phyloP scores from a whole-genome alignment of 495 filamentous ascomycete genomes.

The Aspergillus sclerotiicarbonarius region DNA sequence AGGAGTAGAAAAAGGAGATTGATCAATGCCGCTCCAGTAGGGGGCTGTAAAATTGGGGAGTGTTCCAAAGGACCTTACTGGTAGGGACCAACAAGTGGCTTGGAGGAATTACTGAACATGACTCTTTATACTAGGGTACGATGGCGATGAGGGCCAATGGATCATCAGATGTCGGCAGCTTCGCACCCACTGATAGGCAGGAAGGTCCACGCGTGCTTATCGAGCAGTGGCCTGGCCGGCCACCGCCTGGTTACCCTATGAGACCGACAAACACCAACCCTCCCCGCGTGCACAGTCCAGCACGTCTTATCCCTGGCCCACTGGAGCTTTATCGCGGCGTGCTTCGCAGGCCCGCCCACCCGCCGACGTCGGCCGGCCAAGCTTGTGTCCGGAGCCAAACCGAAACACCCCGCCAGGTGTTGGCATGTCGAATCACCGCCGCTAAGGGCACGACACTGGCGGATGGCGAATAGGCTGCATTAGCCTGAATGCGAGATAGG shows the following conservation, averaged over 20 bases:
- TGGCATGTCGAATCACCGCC: constrained; percentile 71
- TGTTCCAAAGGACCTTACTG: background rate
- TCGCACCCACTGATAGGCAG: background rate
- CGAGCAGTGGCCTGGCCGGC: background rate
- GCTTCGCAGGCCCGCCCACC: background rate
- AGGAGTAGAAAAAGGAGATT: constrained; percentile 32
- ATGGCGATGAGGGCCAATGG: background rate
- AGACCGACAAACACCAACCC: background rate
- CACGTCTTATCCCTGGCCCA: background rate
- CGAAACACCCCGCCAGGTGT: constrained; percentile 24
- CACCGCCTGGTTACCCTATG: background rate
- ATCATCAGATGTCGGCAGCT: constrained; percentile 4
- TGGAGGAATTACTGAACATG: background rate
- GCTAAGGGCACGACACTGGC: background rate
- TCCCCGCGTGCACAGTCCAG: constrained; percentile 7
- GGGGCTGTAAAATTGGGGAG: background rate
- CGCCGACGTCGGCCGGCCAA: constrained; percentile 5
- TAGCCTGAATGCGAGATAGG: constrained; percentile 50
- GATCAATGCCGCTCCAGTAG: constrained; percentile 26
- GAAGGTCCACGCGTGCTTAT: constrained; percentile 18
- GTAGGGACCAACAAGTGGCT: background rate
- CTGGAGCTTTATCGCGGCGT: background rate
- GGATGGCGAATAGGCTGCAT: constrained; percentile 42
- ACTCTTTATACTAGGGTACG: background rate
- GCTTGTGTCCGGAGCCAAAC: background rate